Conservation (phyloP, 768 basidiomycete genomes). For the Epithele typhae region DNA sequence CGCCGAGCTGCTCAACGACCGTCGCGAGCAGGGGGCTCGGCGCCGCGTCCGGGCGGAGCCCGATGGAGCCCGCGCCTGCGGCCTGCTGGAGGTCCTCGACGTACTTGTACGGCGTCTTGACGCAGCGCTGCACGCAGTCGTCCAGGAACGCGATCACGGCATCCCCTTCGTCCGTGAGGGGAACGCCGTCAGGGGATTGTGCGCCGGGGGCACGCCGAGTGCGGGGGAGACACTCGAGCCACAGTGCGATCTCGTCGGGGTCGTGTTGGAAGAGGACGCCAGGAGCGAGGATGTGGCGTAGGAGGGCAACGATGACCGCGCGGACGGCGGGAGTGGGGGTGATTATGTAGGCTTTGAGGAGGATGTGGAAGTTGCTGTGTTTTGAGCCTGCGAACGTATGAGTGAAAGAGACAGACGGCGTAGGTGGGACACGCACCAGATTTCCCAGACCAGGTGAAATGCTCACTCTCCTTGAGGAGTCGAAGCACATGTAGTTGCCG, state of each 20-base stretch:
- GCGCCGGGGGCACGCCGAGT: constrained; percentile 32
- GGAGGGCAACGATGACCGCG: constrained; percentile 45
- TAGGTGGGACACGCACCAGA: constrained; percentile 39
- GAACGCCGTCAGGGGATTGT: constrained; percentile 47
- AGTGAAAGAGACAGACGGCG: background rate
- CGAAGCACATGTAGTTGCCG: constrained; percentile 76
- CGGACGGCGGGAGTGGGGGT: constrained; percentile 50
- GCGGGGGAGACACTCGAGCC: constrained; percentile 65
- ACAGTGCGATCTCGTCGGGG: constrained; percentile 61
- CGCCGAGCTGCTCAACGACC: constrained; percentile 70
- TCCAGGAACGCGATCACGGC: constrained; percentile 70
- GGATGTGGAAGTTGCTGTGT: constrained; percentile 67
- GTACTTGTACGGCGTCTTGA: constrained; percentile 83
- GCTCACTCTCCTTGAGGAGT: constrained; percentile 69
- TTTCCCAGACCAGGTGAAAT: constrained; percentile 77
- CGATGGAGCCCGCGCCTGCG: background rate
- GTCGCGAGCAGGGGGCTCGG: constrained; percentile 81
- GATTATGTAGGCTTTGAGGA: constrained; percentile 59
- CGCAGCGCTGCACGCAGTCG: constrained; percentile 77
- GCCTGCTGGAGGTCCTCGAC: constrained; percentile 58
- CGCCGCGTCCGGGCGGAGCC: constrained; percentile 27
- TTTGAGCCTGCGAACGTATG: constrained; percentile 26
- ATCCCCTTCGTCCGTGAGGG: constrained; percentile 51
- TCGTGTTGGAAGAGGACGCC: constrained; percentile 83
- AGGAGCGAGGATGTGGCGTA: constrained; percentile 60